These are phyloP conservation scores for Macrophomina phaseolina DNA, from an alignment of 2,329 filamentous ascomycete species.

Conservation along the genomic window DNA sequence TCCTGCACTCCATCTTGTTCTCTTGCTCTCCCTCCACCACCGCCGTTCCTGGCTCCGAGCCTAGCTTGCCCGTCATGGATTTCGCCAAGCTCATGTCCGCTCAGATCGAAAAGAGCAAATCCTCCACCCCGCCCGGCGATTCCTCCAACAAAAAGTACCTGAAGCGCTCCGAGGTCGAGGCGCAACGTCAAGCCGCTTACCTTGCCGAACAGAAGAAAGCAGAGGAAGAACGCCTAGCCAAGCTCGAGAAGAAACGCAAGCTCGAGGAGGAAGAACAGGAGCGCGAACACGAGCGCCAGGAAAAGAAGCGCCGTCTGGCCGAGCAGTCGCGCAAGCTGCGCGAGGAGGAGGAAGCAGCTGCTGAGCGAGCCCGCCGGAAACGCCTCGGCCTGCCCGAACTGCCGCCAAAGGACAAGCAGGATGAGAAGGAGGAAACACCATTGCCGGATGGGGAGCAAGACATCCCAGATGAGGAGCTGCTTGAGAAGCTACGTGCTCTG, in stretches of 20 bases:
- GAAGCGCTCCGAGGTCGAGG: conserved; percentile 85
- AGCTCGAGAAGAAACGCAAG: conserved; percentile 80
- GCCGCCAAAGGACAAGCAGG: conserved; percentile 54
- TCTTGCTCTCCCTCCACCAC: not conserved
- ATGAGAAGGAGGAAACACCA: conserved; percentile 51
- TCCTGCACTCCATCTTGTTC: not conserved
- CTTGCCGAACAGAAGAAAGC: conserved; percentile 77
- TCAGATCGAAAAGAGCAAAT: conserved; percentile 84
- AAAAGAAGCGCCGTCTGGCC: conserved; percentile 80
- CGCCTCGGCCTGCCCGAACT: conserved; percentile 81
- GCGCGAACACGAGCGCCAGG: conserved; percentile 72
- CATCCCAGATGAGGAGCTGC: conserved; percentile 73
- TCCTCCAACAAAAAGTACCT: conserved; percentile 69
- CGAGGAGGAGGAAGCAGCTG: conserved; percentile 74
- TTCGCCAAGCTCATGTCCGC: conserved; percentile 93
- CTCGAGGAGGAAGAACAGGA: conserved; percentile 83
- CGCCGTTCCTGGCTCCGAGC: not conserved
- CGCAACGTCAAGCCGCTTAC: conserved; percentile 79
- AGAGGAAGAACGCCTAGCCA: conserved; percentile 73
- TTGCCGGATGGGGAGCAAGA: conserved; percentile 60
- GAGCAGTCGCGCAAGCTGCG: conserved; percentile 75
- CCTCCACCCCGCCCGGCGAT: conserved; percentile 42
- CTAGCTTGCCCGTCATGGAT: conserved; percentile 68
- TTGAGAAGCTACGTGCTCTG: conserved; percentile 69
- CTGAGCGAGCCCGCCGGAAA: conserved; percentile 75